A percentile compares a stretch with the other conserved stretches of the same genome.
These are phyloP conservation scores for Podila epigama DNA, from an alignment of 192 early-diverging fungal genomes.

Conservation along the genomic window DNA sequence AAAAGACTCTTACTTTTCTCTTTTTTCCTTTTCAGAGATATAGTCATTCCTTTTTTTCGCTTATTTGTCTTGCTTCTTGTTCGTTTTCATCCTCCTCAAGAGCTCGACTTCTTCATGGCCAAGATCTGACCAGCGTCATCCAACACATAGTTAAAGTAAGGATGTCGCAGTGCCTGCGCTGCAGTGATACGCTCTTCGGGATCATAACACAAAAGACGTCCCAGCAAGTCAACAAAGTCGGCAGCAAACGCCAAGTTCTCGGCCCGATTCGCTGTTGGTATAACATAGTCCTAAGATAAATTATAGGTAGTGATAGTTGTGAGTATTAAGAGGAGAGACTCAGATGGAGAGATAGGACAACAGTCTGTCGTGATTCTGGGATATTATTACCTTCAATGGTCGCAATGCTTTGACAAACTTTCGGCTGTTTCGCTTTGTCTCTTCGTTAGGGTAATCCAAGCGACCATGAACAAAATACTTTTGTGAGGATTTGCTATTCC, in stretches of 20 bases:
- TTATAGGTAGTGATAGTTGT: too few species aligned
- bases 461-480: constrained; percentile 62
- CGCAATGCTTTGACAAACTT: constrained; percentile 69
- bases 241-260: constrained; percentile 54
- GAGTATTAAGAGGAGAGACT: too few species aligned
- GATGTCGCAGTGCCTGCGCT: constrained; percentile 83
- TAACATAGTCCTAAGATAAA: constrained; percentile 24
- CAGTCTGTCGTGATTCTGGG: too few species aligned
- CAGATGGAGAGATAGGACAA: too few species aligned
- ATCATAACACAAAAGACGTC: constrained; percentile 79
- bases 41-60: too few species aligned
- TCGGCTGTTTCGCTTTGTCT: constrained; percentile 60
- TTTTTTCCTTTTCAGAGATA: too few species aligned
- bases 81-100: too few species aligned
- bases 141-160: constrained; percentile 77
- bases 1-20: too few species aligned
- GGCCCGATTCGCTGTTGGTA: constrained; percentile 51
- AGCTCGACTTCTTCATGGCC: constrained; percentile 7
- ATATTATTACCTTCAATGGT: constrained; percentile 57
- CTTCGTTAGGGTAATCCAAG: constrained; percentile 63
- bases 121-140: constrained; percentile 48
- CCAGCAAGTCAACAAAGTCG: constrained; percentile 75
- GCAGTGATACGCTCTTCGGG: constrained; percentile 84
- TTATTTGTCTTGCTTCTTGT: too few species aligned
- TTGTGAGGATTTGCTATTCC: constrained; percentile 48